Evolutionary conservation across 306 rosid species (phyloP), one percentile per base, ranked within the genome.

Genomic region (Cercis canadensis): DNA sequence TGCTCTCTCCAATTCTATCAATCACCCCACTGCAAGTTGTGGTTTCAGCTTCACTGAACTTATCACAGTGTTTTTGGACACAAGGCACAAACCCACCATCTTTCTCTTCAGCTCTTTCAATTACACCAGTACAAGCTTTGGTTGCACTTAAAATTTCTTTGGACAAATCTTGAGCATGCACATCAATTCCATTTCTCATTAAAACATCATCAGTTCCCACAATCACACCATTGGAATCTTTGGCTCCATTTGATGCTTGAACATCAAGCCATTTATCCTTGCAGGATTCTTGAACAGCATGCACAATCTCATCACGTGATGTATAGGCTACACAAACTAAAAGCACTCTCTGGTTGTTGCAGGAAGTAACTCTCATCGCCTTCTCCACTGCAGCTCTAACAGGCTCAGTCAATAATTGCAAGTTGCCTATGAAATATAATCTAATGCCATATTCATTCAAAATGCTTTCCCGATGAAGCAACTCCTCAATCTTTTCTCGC

Each of bases 321-420:
- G 92, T 84, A 79, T 86, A 90, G 45, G 97, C 92, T 53, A 90
- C 70, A 3, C 90, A 86, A 69, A 90, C 74, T 15, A 84, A 67
- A 65, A 90, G 82, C 51, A 74, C 77, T 54, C 72, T 80, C 44
- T 79, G 81, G 60, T 74, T 65, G 78, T 90, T 90, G 15, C 74
- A 74, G 44, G 87, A 83, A 37, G 94, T 88, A 18, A 80, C 88
- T 77, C 78, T 54, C 97, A 82, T 88, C 19, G 87, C 94, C 73
- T 73, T 90, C 60, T 90, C 94, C 32, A 81, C 83, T 33, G 90
- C 78, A 70, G 43, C 58, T 77, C 97, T 77, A 33, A 86, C 87
- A 37, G 85, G 66, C 40, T 88, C 90, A 0, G 45, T 47, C 77
- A 90, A 58, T 32, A 90, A 72, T 33, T 84, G 81, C 85, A 86